These are phyloP conservation scores for Bipolaris cookei DNA, from an alignment of 2,329 filamentous ascomycete species.

Conservation along the genomic window DNA sequence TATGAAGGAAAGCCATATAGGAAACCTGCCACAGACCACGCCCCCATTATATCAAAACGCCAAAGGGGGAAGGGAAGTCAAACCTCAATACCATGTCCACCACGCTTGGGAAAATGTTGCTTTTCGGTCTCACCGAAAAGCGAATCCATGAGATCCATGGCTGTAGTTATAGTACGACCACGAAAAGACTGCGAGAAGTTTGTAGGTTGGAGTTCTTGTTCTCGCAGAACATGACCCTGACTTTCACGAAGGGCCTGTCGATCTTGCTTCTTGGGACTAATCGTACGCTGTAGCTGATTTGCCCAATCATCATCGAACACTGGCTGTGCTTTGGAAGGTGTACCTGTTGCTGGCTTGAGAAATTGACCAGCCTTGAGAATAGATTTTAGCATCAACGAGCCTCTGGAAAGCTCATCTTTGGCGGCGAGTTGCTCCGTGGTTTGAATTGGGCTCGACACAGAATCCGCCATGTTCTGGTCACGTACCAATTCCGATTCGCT, in stretches of 20 bases:
- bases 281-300: conserved; percentile 89
- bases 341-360: conserved; percentile 49
- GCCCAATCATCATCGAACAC: conserved; percentile 84
- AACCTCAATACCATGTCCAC: conserved; percentile 82
- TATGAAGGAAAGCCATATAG: conserved; percentile 42
- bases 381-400: conserved; percentile 53
- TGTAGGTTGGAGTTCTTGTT: conserved; percentile 48
- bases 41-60: conserved; percentile 33
- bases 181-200: conserved; percentile 41
- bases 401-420: conserved; percentile 41
- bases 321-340: conserved; percentile 61
- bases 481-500: conserved; percentile 75
- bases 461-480: conserved; percentile 77
- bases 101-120: conserved; percentile 57
- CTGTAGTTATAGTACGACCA: conserved; percentile 74
- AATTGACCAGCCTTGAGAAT: conserved; percentile 55
- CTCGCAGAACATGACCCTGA: conserved; percentile 65
- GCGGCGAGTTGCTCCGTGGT: conserved; percentile 72
- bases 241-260: conserved; percentile 72
- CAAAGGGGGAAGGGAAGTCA: conserved; percentile 62
- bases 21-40: conserved; percentile 53
- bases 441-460: conserved; percentile 74
- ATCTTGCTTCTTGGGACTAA: conserved; percentile 92
- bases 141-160: conserved; percentile 96
- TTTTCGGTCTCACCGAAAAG: conserved; percentile 73